Conservation (phyloP, 352 stramenopile genomes). For the Globisporangium orthogonon region DNA sequence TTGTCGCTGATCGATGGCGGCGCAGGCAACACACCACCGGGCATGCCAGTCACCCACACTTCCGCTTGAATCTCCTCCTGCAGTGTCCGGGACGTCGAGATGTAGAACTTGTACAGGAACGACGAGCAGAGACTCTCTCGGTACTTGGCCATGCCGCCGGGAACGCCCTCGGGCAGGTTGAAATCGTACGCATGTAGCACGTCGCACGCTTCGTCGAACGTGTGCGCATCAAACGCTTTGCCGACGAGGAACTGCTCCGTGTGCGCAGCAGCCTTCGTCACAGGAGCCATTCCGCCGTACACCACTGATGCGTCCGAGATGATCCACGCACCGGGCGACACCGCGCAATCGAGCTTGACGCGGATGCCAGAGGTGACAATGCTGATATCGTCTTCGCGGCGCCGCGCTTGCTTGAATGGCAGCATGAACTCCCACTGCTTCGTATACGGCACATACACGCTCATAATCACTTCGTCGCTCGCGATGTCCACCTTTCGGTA, state of each 20-base stretch:
- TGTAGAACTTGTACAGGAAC: slow-evolving; percentile 95
- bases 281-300: slow-evolving; percentile 66
- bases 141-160: slow-evolving; percentile 93
- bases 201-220: slow-evolving; percentile 79
- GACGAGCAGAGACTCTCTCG: slow-evolving; percentile 90
- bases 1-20: slow-evolving; percentile 27
- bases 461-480: slow-evolving; percentile 88
- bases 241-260: slow-evolving; percentile 74
- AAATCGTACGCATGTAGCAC: slow-evolving; percentile 86
- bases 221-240: slow-evolving; percentile 70
- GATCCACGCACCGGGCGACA: slow-evolving; percentile 66
- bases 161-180: slow-evolving; percentile 85
- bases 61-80: slow-evolving; percentile 26
- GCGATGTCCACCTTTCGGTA: slow-evolving; percentile 92
- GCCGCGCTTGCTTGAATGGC: slow-evolving; percentile 94
- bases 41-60: background rate
- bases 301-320: slow-evolving; percentile 52
- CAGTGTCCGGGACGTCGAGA: slow-evolving; percentile 59
- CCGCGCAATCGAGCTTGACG: slow-evolving; percentile 63
- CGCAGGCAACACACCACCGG: slow-evolving; percentile 10
- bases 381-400: slow-evolving; percentile 96
- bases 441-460: slow-evolving; percentile 87
- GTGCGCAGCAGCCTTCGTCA: slow-evolving; percentile 44
- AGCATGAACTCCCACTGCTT: slow-evolving; percentile 90
- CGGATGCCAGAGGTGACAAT: slow-evolving; percentile 95